Conservation (phyloP, 257 asterid genomes). For the Scutellaria baicalensis region DNA sequence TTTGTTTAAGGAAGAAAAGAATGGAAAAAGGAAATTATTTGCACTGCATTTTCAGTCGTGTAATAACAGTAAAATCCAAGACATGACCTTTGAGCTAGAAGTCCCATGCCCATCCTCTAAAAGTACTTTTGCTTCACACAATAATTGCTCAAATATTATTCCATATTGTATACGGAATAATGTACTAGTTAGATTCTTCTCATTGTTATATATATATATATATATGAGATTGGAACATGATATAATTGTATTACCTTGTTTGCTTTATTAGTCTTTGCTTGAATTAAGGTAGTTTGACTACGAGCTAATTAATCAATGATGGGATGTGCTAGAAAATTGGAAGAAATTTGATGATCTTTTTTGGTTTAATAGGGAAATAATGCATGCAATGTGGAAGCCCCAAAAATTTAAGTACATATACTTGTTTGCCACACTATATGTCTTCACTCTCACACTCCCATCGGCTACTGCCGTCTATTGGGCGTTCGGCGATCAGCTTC, state of each 20-base stretch:
- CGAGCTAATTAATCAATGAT: no score
- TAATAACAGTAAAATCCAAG: not conserved
- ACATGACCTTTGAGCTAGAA: not conserved
- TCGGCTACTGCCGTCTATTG: conserved; percentile 89
- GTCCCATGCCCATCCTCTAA: conserved; percentile 9
- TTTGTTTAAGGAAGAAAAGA: conserved; percentile 5
- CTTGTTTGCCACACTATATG: conserved; percentile 74
- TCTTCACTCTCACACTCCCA: conserved; percentile 83
- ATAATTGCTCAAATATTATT: conserved; percentile 16
- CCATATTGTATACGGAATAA: conserved; percentile 14
- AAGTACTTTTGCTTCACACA: conserved; percentile 7
- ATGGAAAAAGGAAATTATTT: not conserved
- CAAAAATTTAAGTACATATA: conserved; percentile 94
- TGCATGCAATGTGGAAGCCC: conserved; percentile 99
- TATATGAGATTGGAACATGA: no score
- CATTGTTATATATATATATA: no score
- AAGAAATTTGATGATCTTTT: not conserved
- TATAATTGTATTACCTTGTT: no score
- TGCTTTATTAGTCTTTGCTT: no score
- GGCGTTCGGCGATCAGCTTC: conserved; percentile 90
- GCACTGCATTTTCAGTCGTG: not conserved
- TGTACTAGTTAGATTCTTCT: conserved; percentile 12
- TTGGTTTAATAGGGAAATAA: conserved; percentile 54
- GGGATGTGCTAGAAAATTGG: no score
- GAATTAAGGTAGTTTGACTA: no score